Evolutionary conservation across 139 green algal species (phyloP).

Genomic region (Ettlia oleoabundans): DNA sequence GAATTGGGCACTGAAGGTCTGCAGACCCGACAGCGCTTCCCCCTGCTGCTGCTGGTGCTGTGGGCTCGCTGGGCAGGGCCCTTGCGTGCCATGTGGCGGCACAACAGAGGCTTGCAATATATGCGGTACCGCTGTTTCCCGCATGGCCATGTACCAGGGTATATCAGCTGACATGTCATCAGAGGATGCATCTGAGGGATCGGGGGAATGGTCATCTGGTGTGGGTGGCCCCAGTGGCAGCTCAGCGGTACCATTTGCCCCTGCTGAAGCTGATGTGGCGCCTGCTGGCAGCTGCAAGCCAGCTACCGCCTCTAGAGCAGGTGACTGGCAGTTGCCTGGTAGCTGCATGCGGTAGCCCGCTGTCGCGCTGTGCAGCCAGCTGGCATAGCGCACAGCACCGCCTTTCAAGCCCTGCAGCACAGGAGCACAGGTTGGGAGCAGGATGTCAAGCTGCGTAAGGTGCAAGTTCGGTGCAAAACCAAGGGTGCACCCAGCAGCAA

Average conservation of each 20-base stretch:
- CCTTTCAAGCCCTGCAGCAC: conserved; percentile 17
- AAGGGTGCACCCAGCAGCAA: no score
- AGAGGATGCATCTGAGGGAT: conserved; percentile 22
- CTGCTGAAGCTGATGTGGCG: background rate
- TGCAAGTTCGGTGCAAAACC: no score
- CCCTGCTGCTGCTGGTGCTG: conserved; percentile 21
- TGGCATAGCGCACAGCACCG: conserved; percentile 11
- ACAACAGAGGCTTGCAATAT: no score
- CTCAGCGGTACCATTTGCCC: background rate
- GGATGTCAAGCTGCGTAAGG: background rate
- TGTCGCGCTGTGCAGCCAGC: conserved; percentile 54
- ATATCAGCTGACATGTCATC: conserved; percentile 33
- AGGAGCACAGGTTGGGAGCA: background rate
- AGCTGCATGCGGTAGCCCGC: conserved; percentile 63
- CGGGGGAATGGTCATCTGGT: conserved; percentile 23
- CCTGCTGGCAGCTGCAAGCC: no score
- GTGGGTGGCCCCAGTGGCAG: conserved; percentile 13
- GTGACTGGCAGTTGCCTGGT: background rate
- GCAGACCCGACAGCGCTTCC: conserved; percentile 18
- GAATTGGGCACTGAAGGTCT: conserved; percentile 44
- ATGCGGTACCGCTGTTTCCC: background rate
- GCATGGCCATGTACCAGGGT: conserved; percentile 1
- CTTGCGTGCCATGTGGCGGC: no score
- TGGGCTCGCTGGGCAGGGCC: no score
- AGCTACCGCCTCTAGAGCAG: no score